Percentiles rank a stretch among this genome's conserved stretches.
phyloP scores from a whole-genome alignment of 2,329 filamentous ascomycete species.

The Exophiala alcalophila region DNA sequence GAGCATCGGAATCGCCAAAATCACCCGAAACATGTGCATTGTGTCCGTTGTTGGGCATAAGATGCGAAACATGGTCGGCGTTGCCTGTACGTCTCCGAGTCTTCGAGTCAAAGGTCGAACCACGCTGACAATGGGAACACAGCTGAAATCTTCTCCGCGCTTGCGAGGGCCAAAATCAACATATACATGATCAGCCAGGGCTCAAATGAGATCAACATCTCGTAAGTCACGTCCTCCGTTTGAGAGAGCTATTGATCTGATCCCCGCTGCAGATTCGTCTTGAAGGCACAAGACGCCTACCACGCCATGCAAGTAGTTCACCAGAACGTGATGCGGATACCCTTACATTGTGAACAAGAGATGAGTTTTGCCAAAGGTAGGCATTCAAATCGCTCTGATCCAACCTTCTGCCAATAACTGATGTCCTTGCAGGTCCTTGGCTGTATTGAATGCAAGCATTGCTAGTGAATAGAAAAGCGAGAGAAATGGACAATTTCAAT shows the following conservation, averaged over 20 bases:
- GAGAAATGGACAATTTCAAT: too few species aligned
- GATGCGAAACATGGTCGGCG: conserved; percentile 95
- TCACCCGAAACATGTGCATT: conserved; percentile 90
- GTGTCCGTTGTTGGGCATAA: conserved; percentile 89
- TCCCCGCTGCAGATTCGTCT: too few species aligned
- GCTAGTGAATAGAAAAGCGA: too few species aligned
- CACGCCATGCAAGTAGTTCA: conserved; percentile 94
- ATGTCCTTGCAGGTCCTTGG: conserved; percentile 9
- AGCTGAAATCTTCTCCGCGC: conserved; percentile 87
- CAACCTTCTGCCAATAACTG: not conserved
- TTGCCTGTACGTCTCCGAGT: too few species aligned
- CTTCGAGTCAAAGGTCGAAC: too few species aligned
- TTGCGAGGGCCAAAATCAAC: conserved; percentile 91
- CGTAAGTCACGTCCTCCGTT: too few species aligned
- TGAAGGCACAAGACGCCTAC: conserved; percentile 83
- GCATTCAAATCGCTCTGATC: not conserved
- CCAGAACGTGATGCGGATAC: conserved; percentile 71
- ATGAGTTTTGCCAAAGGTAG: conserved; percentile 3
- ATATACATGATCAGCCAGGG: conserved; percentile 99
- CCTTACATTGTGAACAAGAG: conserved; percentile 5
- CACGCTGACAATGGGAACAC: too few species aligned
- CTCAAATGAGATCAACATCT: conserved; percentile 99
- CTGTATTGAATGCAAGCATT: conserved; percentile 13
- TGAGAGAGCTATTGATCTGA: too few species aligned
- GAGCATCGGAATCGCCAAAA: conserved; percentile 82